Percentiles rank a stretch among this genome's conserved stretches.
Evolutionary conservation across 176 grass and related monocot species (phyloP).

Genomic region (Microstegium vimineum): DNA sequence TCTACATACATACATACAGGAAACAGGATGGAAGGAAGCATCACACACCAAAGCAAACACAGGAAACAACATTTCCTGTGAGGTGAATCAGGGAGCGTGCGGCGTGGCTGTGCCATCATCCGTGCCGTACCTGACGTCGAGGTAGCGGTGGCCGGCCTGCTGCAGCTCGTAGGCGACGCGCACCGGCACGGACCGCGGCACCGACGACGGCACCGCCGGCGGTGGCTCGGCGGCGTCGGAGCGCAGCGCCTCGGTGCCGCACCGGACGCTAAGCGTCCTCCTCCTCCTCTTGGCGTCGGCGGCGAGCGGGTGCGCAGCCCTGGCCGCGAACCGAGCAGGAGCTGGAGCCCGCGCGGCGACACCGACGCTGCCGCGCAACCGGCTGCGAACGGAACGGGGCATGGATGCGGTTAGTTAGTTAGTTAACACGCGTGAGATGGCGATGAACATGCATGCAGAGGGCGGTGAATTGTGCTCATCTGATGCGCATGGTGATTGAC

Average conservation of each 20-base stretch:
- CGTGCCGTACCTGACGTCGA: conserved; percentile 68
- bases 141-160: conserved; percentile 74
- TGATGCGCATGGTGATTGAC: not conserved
- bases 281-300: not conserved
- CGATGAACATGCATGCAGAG: not conserved
- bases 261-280: not conserved
- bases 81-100: too few species aligned
- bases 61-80: too few species aligned
- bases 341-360: not conserved
- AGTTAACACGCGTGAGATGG: not conserved
- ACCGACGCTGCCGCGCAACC: not conserved
- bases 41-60: too few species aligned
- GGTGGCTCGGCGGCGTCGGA: not conserved
- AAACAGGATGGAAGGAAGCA: too few species aligned
- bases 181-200: conserved; percentile 75
- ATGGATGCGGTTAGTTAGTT: too few species aligned
- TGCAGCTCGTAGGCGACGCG: conserved; percentile 79
- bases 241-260: not conserved
- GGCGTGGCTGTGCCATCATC: not conserved
- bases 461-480: not conserved
- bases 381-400: not conserved
- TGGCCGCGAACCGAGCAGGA: not conserved
- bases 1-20: not conserved
- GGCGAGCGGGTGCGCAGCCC: too few species aligned
- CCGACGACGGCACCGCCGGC: not conserved